These are phyloP conservation scores for Hypoxylon sp. DNA, from an alignment of 2,329 filamentous ascomycete genomes.

Conservation along the genomic window DNA sequence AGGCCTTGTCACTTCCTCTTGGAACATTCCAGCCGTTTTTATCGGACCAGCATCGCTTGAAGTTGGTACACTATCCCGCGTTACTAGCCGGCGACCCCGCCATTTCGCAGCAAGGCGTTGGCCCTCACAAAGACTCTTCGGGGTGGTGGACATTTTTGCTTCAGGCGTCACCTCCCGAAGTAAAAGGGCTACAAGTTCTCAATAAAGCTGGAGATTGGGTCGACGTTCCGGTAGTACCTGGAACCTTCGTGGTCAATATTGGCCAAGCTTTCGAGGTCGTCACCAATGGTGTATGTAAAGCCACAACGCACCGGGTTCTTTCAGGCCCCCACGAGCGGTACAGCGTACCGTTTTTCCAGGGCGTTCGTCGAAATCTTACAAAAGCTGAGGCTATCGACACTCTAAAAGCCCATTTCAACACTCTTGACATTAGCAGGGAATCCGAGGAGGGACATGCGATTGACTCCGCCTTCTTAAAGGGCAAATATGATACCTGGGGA, in stretches of 20 bases:
- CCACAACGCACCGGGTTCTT: slow-evolving; percentile 65
- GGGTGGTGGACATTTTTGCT: slow-evolving; percentile 76
- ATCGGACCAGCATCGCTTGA: slow-evolving; percentile 71
- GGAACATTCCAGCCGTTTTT: slow-evolving; percentile 68
- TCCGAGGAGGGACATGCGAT: slow-evolving; percentile 58
- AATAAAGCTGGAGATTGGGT: slow-evolving; percentile 65
- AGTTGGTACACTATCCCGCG: slow-evolving; percentile 69
- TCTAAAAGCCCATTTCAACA: slow-evolving; percentile 58
- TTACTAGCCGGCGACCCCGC: slow-evolving; percentile 20
- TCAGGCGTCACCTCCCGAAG: slow-evolving; percentile 68
- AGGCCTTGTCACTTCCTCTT: slow-evolving; percentile 65
- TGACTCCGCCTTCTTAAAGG: slow-evolving; percentile 66
- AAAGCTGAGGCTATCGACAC: slow-evolving; percentile 60
- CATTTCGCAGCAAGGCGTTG: slow-evolving; percentile 67
- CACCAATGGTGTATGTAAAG: slow-evolving; percentile 67
- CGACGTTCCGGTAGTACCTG: slow-evolving; percentile 62
- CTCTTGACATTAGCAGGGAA: slow-evolving; percentile 48
- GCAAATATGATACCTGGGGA: slow-evolving; percentile 68
- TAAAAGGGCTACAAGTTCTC: slow-evolving; percentile 67
- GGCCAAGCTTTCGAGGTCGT: slow-evolving; percentile 72
- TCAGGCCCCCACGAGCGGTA: slow-evolving; percentile 56
- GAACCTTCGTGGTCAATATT: slow-evolving; percentile 71
- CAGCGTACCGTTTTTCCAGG: slow-evolving; percentile 66
- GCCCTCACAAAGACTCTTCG: slow-evolving; percentile 74
- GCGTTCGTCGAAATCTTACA: slow-evolving; percentile 63